phyloP scores from a whole-genome alignment of 1,284 basidiomycete genomes.

The Inonotus hispidus region DNA sequence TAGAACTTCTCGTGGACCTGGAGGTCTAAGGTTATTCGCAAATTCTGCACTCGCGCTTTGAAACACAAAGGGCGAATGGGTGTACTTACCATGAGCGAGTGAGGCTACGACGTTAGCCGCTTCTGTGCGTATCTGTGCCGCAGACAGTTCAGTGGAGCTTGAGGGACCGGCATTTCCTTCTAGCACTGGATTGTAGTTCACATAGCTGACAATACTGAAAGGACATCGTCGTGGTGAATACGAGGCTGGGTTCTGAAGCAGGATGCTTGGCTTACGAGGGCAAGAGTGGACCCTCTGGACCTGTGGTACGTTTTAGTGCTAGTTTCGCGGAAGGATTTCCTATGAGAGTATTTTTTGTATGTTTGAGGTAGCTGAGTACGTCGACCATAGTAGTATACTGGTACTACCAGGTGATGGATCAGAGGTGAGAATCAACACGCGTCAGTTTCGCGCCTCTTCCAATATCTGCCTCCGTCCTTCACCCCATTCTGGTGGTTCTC shows the following conservation, averaged over 20 bases:
- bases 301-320: slow-evolving; percentile 28
- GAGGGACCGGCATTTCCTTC: neutral
- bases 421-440: neutral
- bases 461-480: too few relatives aligned
- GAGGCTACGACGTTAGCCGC: slow-evolving; percentile 71
- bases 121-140: slow-evolving; percentile 53
- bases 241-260: neutral
- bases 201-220: slow-evolving; percentile 16
- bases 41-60: neutral
- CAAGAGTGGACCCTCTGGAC: slow-evolving; percentile 4
- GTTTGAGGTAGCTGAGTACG: slow-evolving; percentile 39
- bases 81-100: slow-evolving; percentile 52
- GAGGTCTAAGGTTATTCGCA: neutral
- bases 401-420: too few relatives aligned
- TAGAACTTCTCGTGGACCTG: slow-evolving; percentile 58
- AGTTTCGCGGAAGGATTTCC: slow-evolving; percentile 69
- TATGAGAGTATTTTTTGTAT: slow-evolving; percentile 66
- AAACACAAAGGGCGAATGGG: neutral
- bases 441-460: too few relatives aligned
- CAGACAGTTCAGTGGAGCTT: slow-evolving; percentile 29
- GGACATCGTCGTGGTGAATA: neutral
- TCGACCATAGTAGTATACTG: slow-evolving; percentile 12
- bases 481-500: too few relatives aligned
- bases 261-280: slow-evolving; percentile 7
- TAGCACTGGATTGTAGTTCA: slow-evolving; percentile 5